Evolutionary conservation across 192 early-diverging fungal genomes (phyloP).

Genomic region (Backusella morwellensis): DNA sequence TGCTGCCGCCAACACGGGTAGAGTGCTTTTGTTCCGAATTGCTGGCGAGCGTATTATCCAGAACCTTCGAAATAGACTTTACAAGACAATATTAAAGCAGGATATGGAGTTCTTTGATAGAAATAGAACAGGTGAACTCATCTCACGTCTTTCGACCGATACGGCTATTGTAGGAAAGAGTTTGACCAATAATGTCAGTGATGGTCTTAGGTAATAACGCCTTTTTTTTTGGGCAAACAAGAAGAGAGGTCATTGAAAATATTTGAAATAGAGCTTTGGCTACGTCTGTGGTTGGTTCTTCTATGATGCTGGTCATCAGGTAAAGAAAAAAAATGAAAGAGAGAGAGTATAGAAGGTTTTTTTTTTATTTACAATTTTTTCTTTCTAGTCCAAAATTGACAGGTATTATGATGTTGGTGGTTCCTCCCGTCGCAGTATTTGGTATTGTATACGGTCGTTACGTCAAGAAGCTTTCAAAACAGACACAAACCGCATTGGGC

Average conservation of each 20-base stretch:
- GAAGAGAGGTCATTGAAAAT: no score
- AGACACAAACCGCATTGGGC: constrained; percentile 64
- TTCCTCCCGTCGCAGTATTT: constrained; percentile 70
- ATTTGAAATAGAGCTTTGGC: constrained; percentile 40
- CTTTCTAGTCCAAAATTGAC: constrained; percentile 55
- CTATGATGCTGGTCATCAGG: constrained; percentile 68
- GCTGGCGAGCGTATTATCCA: constrained; percentile 72
- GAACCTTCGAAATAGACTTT: constrained; percentile 57
- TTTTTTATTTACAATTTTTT: not conserved
- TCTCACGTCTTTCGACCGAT: constrained; percentile 76
- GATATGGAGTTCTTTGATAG: constrained; percentile 88
- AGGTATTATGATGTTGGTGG: constrained; percentile 67
- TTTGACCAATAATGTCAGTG: constrained; percentile 71
- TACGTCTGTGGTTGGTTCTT: constrained; percentile 54
- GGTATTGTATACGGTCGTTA: constrained; percentile 68
- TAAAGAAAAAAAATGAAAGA: not conserved
- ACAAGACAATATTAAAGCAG: constrained; percentile 75
- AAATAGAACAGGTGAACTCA: constrained; percentile 77
- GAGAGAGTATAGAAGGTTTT: not conserved
- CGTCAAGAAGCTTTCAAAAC: constrained; percentile 56
- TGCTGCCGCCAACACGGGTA: constrained; percentile 39
- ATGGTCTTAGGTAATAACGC: constrained; percentile 55
- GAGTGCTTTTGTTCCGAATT: constrained; percentile 58
- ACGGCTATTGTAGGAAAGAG: constrained; percentile 74
- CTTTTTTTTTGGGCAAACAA: no score